Evolutionary conservation across 441 rosid genomes (phyloP), one percentile per base, ranked within the genome.

Genomic region (Sinapis alba): DNA sequence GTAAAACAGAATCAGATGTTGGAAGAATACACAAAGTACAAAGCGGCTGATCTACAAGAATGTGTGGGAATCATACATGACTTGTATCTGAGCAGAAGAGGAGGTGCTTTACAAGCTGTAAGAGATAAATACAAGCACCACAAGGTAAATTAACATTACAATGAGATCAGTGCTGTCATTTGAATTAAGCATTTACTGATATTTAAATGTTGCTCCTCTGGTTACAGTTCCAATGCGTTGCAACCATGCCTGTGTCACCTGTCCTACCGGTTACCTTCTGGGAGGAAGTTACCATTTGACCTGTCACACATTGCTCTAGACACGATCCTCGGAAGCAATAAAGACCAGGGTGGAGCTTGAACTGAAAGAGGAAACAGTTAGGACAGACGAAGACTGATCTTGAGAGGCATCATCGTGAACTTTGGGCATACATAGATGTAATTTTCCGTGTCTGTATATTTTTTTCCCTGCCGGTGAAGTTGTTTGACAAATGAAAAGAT

Each of bases 101-200:
- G 90, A 15, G 83, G 80, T 32, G 70, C 85, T 43, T 69, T 88
- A 66, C 84, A 75, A 71, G 86, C 90, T 54, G 83, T 90, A 1
- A 85, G 97, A 81, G 90, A 88, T 10, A 91, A 88, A 73, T 91
- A 91, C 82, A 88, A 78, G 77, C 85, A 77, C 70, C 91, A 88
- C 50, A 87, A 84, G 93, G 94, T 88, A 79, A 23, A 24, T 24
- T 24, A 57, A 24, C 62, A 57, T 57, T 57, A 24, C 32, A 62
- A 30, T 57, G 41, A 26, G 19, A 3, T 38, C 15, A 23, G 32
- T 23, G 12, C 20, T 18, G 56, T 27, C 32, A 27, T 54, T 21
- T 24, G 1, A 18, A n/a, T 3, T 32, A 13, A 50, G 51, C 21
- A 54, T 32, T 13, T 36, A 3, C 47, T 70, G 28, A 12, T 70